Percentiles rank a stretch among this genome's conserved stretches.
Conservation (phyloP, 192 early-diverging fungal species). For the Jimgerdemannia lactiflua region DNA sequence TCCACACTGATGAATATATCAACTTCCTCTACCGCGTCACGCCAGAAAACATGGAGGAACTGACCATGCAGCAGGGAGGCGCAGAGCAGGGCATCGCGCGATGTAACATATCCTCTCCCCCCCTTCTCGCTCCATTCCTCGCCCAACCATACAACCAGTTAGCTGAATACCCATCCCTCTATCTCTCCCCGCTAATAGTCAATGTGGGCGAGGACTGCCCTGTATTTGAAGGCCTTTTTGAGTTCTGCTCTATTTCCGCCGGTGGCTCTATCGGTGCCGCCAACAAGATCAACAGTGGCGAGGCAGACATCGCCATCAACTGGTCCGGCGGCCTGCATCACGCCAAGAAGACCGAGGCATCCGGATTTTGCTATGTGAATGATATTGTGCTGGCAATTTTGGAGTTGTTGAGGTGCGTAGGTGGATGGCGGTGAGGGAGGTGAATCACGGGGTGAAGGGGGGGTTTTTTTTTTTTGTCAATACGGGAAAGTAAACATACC, state of each 20-base stretch:
- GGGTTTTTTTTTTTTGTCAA: too few relatives aligned
- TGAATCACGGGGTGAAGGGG: too few relatives aligned
- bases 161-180: background rate
- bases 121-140: background rate
- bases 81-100: slow-evolving; percentile 44
- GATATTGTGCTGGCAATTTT: slow-evolving; percentile 95
- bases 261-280: slow-evolving; percentile 92
- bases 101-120: slow-evolving; percentile 34
- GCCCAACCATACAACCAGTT: background rate
- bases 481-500: background rate
- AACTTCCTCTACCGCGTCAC: slow-evolving; percentile 80
- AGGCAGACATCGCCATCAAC: slow-evolving; percentile 77
- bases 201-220: slow-evolving; percentile 95
- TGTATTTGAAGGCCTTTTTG: slow-evolving; percentile 93
- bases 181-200: slow-evolving; percentile 33
- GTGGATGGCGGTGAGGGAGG: background rate
- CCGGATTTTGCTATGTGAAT: slow-evolving; percentile 98
- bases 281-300: slow-evolving; percentile 54
- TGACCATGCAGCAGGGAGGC: slow-evolving; percentile 53
- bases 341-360: slow-evolving; percentile 95
- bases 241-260: slow-evolving; percentile 87
- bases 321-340: slow-evolving; percentile 98
- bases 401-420: slow-evolving; percentile 71
- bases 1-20: slow-evolving; percentile 94
- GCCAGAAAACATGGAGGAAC: slow-evolving; percentile 65